Conservation (phyloP, 2,329 filamentous ascomycete species). For the Aspergillus vadensis region DNA sequence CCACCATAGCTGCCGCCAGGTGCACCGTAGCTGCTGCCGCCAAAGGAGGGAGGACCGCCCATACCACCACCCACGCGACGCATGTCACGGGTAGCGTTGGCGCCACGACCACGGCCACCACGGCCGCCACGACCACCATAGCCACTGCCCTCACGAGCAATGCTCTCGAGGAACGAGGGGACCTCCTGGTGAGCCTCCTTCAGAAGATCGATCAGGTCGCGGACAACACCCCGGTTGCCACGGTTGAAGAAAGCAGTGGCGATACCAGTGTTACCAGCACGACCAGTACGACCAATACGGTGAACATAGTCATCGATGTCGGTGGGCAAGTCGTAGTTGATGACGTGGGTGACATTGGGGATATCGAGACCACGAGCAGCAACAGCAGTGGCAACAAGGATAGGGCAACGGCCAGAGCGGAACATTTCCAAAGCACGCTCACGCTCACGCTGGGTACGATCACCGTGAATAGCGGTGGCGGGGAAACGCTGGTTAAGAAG, state of each 20-base stretch:
- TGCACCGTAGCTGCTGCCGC: constrained; percentile 38
- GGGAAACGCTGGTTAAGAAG: constrained; percentile 98
- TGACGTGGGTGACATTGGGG: constrained; percentile 91
- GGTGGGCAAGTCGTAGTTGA: constrained; percentile 99
- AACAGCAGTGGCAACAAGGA: constrained; percentile 94
- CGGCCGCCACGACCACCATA: constrained; percentile 76
- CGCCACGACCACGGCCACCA: constrained; percentile 67
- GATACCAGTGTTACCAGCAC: constrained; percentile 98
- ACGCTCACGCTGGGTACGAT: constrained; percentile 98
- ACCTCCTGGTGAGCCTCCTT: constrained; percentile 99
- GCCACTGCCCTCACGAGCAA: constrained; percentile 86
- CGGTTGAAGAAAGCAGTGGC: constrained; percentile 99
- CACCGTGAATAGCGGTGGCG: constrained; percentile 96
- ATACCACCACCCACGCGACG: constrained; percentile 65
- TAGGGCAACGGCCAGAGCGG: constrained; percentile 91
- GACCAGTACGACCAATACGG: constrained; percentile 98
- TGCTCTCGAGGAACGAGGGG: constrained; percentile 90
- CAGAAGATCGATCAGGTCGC: constrained; percentile 93
- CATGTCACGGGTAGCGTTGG: constrained; percentile 78
- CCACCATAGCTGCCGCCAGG: constrained; percentile 34
- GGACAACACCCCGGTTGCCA: constrained; percentile 95
- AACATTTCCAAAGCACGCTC: constrained; percentile 97
- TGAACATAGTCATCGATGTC: constrained; percentile 99
- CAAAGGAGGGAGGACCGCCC: constrained; percentile 41
- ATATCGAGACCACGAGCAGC: constrained; percentile 91